phyloP scores from a whole-genome alignment of 2,329 filamentous ascomycete species.

The Monosporascus sp. region DNA sequence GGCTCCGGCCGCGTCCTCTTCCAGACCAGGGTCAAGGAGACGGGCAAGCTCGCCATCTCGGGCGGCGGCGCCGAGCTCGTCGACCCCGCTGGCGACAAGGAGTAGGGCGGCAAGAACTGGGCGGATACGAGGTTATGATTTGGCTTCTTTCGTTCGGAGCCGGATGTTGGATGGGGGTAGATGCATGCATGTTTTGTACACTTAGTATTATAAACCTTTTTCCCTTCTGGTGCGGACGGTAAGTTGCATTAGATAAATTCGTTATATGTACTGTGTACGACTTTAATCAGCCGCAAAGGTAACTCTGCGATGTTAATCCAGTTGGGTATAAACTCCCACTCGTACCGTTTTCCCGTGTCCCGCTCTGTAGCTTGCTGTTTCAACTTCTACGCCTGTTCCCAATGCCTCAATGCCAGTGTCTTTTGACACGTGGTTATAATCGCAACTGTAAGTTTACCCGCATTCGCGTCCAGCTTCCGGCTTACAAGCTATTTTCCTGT shows the following conservation, averaged over 20 bases:
- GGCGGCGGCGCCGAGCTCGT: conserved; percentile 75
- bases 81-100: conserved; percentile 12
- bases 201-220: no score
- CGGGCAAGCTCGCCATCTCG: conserved; percentile 80
- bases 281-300: no score
- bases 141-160: not conserved
- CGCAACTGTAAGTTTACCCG: not conserved
- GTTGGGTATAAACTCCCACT: conserved; percentile 8
- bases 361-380: not conserved
- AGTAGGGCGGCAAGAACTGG: conserved; percentile 24
- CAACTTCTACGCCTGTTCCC: conserved; percentile 6
- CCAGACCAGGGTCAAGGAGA: conserved; percentile 87
- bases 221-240: no score
- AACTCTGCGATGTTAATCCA: not conserved
- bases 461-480: not conserved
- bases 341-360: no score
- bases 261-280: no score
- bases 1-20: conserved; percentile 65
- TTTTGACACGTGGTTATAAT: not conserved
- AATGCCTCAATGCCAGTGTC: conserved; percentile 1
- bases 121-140: conserved; percentile 1
- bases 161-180: no score
- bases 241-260: no score
- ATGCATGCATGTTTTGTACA: no score
- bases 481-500: conserved; percentile 6